phyloP scores from a whole-genome alignment of 345 rosid genomes.

The Populus euphratica region DNA sequence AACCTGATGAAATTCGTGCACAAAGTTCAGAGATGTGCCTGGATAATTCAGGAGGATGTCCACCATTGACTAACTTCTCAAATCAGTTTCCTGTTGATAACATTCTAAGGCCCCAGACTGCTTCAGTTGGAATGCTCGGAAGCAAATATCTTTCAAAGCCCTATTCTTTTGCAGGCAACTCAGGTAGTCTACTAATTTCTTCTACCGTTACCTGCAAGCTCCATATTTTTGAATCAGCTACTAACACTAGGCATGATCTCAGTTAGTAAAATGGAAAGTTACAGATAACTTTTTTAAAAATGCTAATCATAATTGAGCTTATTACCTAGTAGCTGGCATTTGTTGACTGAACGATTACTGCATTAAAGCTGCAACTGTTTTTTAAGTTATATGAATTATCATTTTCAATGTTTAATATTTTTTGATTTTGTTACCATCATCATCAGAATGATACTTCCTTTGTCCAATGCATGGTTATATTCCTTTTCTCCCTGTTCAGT shows the following conservation, averaged over 20 bases:
- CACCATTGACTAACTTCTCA: conserved; percentile 27
- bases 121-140: conserved; percentile 30
- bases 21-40: conserved; percentile 32
- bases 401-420: not conserved
- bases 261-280: not conserved
- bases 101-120: conserved; percentile 25
- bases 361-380: not conserved
- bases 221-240: not conserved
- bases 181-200: conserved; percentile 32
- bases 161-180: conserved; percentile 37
- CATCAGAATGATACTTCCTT: not conserved
- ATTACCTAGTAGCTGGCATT: not conserved
- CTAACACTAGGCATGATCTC: not conserved
- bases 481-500: not conserved
- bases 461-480: not conserved
- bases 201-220: not conserved
- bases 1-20: conserved; percentile 28
- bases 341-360: not conserved
- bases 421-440: not conserved
- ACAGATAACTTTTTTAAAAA: not conserved
- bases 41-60: conserved; percentile 25
- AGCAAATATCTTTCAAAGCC: conserved; percentile 35
- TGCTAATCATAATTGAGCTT: not conserved
- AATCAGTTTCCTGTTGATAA: conserved; percentile 33
- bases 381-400: not conserved